phyloP scores from a whole-genome alignment of 164 flowering plant genomes.

The Nelumbo lutea region DNA sequence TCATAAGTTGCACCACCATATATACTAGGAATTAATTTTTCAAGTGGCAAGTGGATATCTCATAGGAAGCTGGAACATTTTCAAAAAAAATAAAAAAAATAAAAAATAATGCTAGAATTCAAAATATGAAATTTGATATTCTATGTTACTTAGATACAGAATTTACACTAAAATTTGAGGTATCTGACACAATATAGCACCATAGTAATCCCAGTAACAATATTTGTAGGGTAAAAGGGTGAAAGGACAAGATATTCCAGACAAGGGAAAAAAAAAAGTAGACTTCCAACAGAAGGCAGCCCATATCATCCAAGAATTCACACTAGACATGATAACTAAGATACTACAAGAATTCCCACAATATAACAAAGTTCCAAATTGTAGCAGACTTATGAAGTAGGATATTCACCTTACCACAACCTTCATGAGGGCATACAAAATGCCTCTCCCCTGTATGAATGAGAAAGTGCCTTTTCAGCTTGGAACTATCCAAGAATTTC shows the following conservation, averaged over 20 bases:
- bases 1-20: no score
- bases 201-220: no score
- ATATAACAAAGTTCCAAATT: neutral
- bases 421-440: constrained; percentile 87
- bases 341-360: neutral
- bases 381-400: constrained; percentile 3
- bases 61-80: no score
- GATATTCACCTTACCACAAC: constrained; percentile 89
- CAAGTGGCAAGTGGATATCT: no score
- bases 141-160: no score
- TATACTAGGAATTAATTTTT: no score
- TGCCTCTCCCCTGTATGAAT: constrained; percentile 95
- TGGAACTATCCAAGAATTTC: constrained; percentile 98
- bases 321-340: constrained; percentile 5
- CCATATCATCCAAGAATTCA: neutral
- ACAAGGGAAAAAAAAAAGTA: neutral
- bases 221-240: no score
- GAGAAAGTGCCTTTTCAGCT: constrained; percentile 88
- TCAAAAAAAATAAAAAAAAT: no score
- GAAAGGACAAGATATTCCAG: neutral
- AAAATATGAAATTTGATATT: no score
- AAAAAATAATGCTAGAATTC: no score
- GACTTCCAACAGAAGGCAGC: neutral
- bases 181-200: no score
- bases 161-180: no score